A percentile compares a stretch with the other conserved stretches of the same genome.
Evolutionary conservation across 495 filamentous ascomycete species (phyloP).

Genomic region (Talaromyces nanjingensis): DNA sequence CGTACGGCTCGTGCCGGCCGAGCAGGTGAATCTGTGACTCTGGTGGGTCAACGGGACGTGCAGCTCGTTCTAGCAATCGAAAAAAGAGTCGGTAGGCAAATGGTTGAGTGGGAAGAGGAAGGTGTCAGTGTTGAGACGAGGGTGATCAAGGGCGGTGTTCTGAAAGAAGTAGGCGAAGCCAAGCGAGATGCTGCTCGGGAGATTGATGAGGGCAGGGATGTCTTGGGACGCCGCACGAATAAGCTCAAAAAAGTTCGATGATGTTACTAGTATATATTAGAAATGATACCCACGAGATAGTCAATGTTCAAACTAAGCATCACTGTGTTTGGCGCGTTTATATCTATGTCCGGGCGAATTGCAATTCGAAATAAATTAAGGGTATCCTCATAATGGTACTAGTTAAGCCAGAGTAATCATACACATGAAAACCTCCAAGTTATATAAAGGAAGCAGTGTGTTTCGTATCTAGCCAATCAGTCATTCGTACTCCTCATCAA

Average conservation of each 20-base stretch:
- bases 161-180: slow-evolving; percentile 86
- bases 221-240: slow-evolving; percentile 44
- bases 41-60: slow-evolving; percentile 90
- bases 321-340: slow-evolving; percentile 12
- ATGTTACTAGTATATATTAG: slow-evolving; percentile 5
- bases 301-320: not conserved
- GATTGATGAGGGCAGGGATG: slow-evolving; percentile 87
- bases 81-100: slow-evolving; percentile 66
- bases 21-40: slow-evolving; percentile 71
- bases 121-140: slow-evolving; percentile 84
- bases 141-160: slow-evolving; percentile 63
- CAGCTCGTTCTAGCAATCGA: slow-evolving; percentile 83
- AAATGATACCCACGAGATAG: not conserved
- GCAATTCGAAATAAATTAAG: not conserved
- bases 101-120: slow-evolving; percentile 79
- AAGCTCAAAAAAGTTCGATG: slow-evolving; percentile 41
- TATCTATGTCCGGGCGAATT: slow-evolving; percentile 7
- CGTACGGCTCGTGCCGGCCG: slow-evolving; percentile 89
- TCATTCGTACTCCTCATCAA: not conserved
- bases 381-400: slow-evolving; percentile 4
- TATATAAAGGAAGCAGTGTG: not conserved
- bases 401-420: not conserved
- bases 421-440: not conserved
- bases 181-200: slow-evolving; percentile 83
- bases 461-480: not conserved